phyloP scores from a whole-genome alignment of 2,329 filamentous ascomycete species.

The Blastomyces emzantsi region DNA sequence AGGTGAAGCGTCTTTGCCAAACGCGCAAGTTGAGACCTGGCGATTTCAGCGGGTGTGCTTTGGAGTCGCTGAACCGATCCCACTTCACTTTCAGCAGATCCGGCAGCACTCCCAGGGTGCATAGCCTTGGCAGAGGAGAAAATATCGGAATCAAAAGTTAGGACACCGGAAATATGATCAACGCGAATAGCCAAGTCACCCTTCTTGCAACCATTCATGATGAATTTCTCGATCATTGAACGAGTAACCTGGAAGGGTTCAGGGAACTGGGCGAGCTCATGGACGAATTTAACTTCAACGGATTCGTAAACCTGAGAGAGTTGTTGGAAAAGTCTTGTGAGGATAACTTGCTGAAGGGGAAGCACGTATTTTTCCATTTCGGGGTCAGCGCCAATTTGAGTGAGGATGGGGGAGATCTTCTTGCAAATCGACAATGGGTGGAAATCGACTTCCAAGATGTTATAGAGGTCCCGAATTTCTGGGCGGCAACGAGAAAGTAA shows the following conservation, averaged over 20 bases:
- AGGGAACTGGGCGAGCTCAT: conserved; percentile 89
- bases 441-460: conserved; percentile 98
- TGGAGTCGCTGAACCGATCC: conserved; percentile 88
- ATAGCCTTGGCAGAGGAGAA: conserved; percentile 94
- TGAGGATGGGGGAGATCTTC: conserved; percentile 94
- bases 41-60: conserved; percentile 95
- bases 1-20: conserved; percentile 85
- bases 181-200: conserved; percentile 93
- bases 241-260: conserved; percentile 90
- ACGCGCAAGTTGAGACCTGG: conserved; percentile 85
- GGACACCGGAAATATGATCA: conserved; percentile 86
- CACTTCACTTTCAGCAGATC: conserved; percentile 77
- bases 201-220: conserved; percentile 99
- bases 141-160: conserved; percentile 96
- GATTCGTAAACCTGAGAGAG: conserved; percentile 98
- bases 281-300: conserved; percentile 86
- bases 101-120: conserved; percentile 71
- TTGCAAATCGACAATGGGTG: conserved; percentile 97
- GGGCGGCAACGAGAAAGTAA: conserved; percentile 85
- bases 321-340: conserved; percentile 97
- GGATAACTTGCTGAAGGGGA: conserved; percentile 95
- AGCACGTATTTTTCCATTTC: conserved; percentile 97
- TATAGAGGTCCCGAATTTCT: conserved; percentile 95
- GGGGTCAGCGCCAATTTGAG: conserved; percentile 82
- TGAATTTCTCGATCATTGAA: conserved; percentile 96